These are phyloP conservation scores for Torulaspora maleeae DNA, from an alignment of 805 yeast genomes.

Conservation along the genomic window DNA sequence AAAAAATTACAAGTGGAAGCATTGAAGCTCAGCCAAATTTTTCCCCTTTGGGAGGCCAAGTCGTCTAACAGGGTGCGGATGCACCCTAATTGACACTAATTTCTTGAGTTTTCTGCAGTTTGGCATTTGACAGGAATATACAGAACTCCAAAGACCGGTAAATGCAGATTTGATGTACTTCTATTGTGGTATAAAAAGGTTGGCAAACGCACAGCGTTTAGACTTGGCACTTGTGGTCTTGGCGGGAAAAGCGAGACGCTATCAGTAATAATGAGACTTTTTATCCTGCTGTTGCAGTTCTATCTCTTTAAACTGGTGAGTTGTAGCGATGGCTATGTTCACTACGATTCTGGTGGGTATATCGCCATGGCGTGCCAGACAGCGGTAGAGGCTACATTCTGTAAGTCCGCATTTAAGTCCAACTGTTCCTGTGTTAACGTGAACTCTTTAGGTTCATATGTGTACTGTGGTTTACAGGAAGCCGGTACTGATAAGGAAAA, in stretches of 20 bases:
- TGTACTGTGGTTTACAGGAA: conserved; percentile 29
- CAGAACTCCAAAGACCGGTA: background rate
- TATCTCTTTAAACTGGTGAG: background rate
- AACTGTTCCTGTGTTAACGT: conserved; percentile 29
- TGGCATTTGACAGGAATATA: too few species aligned
- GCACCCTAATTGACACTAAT: too few species aligned
- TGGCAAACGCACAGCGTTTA: background rate
- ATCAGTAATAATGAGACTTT: background rate
- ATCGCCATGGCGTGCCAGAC: conserved; percentile 27
- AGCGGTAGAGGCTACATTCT: conserved; percentile 24
- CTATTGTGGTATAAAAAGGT: background rate
- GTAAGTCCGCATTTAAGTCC: conserved; percentile 23
- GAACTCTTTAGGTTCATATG: conserved; percentile 32
- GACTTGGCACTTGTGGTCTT: background rate
- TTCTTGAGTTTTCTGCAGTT: too few species aligned
- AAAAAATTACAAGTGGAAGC: too few species aligned
- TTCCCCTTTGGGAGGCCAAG: too few species aligned
- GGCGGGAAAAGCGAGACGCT: background rate
- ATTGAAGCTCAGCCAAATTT: too few species aligned
- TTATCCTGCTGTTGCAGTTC: background rate
- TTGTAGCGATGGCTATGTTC: conserved; percentile 10
- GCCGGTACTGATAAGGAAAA: conserved; percentile 10
- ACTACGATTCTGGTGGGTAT: conserved; percentile 19
- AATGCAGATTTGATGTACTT: background rate
- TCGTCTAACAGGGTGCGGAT: too few species aligned